Conservation (phyloP, 2,329 filamentous ascomycete genomes). For the Colletotrichum sp. region DNA sequence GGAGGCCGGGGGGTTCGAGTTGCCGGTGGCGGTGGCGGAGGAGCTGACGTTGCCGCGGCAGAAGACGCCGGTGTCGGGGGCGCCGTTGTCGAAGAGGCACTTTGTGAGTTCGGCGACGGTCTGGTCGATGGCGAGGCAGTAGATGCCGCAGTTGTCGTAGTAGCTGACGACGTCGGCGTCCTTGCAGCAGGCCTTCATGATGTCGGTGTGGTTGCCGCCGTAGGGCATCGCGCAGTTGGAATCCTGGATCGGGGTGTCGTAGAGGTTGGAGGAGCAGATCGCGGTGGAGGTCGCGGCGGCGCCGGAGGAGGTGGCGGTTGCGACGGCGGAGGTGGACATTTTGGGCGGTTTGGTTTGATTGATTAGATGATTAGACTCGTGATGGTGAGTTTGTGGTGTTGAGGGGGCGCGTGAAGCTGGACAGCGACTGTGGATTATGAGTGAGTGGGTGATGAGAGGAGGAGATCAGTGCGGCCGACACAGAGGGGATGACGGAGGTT, state of each 20-base stretch:
- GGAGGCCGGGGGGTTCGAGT: conserved; percentile 30
- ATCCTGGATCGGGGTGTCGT: conserved; percentile 47
- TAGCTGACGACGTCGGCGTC: conserved; percentile 48
- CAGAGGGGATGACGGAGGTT: not conserved
- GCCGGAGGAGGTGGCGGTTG: not conserved
- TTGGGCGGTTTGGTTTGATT: not conserved
- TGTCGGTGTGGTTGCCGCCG: conserved; percentile 43
- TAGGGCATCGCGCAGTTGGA: conserved; percentile 48
- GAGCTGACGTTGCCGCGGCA: conserved; percentile 43
- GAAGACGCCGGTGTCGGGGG: conserved; percentile 43
- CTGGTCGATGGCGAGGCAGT: conserved; percentile 47
- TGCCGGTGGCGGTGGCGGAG: conserved; percentile 41
- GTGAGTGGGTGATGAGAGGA: not conserved
- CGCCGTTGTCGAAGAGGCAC: conserved; percentile 46
- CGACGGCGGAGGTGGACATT: conserved; percentile 1
- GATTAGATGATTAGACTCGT: not conserved
- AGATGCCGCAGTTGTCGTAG: conserved; percentile 53
- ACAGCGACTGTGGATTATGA: not conserved
- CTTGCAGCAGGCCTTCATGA: conserved; percentile 51
- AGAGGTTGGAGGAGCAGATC: conserved; percentile 31
- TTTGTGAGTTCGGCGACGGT: conserved; percentile 28
- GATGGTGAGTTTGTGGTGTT: not conserved
- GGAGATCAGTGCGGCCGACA: not conserved
- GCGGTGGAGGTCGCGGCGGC: not conserved
- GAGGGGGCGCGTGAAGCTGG: not conserved